Percentiles rank a stretch among this genome's conserved stretches.
These are phyloP conservation scores for Phoenix dactylifera DNA, from an alignment of 176 grass and related monocot genomes.

Conservation along the genomic window DNA sequence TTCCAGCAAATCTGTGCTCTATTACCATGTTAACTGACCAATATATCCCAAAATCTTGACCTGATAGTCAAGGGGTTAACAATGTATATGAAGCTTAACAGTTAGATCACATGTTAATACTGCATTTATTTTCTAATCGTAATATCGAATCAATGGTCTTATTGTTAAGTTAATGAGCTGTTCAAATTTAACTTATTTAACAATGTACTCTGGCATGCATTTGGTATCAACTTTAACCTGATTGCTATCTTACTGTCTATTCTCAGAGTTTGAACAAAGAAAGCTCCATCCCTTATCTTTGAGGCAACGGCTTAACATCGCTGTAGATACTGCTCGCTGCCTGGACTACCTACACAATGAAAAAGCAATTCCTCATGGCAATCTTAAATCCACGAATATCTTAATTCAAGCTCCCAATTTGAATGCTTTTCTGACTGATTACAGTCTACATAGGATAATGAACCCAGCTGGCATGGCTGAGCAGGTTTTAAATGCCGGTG, in stretches of 20 bases:
- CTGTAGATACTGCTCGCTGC: constrained; percentile 45
- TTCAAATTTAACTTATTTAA: no score
- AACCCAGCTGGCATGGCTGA: constrained; percentile 53
- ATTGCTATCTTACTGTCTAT: not conserved
- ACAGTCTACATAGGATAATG: constrained; percentile 76
- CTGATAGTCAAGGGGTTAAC: no score
- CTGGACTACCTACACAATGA: constrained; percentile 81
- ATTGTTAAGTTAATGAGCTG: no score
- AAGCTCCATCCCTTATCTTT: constrained; percentile 45
- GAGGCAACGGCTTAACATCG: constrained; percentile 43
- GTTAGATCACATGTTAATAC: no score
- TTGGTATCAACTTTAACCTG: no score
- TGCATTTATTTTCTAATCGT: no score
- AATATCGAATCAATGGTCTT: no score
- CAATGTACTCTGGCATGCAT: no score
- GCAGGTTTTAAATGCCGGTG: constrained; percentile 65
- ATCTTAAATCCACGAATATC: constrained; percentile 75
- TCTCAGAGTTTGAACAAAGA: constrained; percentile 48
- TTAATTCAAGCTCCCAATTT: constrained; percentile 37
- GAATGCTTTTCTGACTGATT: constrained; percentile 53
- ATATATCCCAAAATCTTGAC: no score
- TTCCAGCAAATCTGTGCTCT: no score
- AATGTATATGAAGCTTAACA: no score
- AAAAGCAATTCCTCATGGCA: constrained; percentile 75
- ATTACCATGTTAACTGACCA: no score